These are phyloP conservation scores for Candida sp. DNA, from an alignment of 1,139 yeast genomes.

Conservation along the genomic window DNA sequence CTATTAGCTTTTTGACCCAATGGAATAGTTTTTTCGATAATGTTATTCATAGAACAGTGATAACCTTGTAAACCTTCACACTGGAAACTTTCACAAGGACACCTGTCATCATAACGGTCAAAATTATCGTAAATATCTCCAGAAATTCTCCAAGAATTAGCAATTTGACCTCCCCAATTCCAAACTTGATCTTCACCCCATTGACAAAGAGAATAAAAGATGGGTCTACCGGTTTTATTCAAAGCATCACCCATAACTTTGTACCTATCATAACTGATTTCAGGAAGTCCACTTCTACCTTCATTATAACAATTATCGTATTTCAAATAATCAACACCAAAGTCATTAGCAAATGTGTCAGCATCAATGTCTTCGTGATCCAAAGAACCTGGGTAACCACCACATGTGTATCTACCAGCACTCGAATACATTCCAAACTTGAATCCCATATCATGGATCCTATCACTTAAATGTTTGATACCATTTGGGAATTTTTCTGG, in stretches of 20 bases:
- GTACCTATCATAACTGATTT: slow-evolving; percentile 16
- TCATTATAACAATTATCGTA: slow-evolving; percentile 24
- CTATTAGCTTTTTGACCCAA: slow-evolving; percentile 16
- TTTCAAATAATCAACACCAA: slow-evolving; percentile 24
- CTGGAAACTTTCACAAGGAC: slow-evolving; percentile 19
- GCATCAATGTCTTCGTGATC: slow-evolving; percentile 21
- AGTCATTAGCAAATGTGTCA: slow-evolving; percentile 15
- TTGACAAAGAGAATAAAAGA: slow-evolving; percentile 22
- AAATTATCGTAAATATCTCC: slow-evolving; percentile 18
- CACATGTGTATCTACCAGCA: slow-evolving; percentile 24
- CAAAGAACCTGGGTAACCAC: slow-evolving; percentile 21
- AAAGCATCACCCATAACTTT: slow-evolving; percentile 21
- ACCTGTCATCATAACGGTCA: slow-evolving; percentile 17
- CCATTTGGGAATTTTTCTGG: slow-evolving; percentile 20
- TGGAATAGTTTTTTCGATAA: slow-evolving; percentile 17
- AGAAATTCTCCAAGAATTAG: slow-evolving; percentile 23
- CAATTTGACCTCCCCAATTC: slow-evolving; percentile 20
- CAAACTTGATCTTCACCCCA: slow-evolving; percentile 20
- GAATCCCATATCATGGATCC: slow-evolving; percentile 17
- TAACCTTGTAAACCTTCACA: slow-evolving; percentile 16
- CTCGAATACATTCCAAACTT: slow-evolving; percentile 23
- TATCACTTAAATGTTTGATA: slow-evolving; percentile 16
- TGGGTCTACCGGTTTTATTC: slow-evolving; percentile 19
- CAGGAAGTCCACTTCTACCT: slow-evolving; percentile 18
- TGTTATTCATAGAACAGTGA: slow-evolving; percentile 19